Conservation (phyloP, 2,329 filamentous ascomycete genomes). For the Diaporthe batatas region DNA sequence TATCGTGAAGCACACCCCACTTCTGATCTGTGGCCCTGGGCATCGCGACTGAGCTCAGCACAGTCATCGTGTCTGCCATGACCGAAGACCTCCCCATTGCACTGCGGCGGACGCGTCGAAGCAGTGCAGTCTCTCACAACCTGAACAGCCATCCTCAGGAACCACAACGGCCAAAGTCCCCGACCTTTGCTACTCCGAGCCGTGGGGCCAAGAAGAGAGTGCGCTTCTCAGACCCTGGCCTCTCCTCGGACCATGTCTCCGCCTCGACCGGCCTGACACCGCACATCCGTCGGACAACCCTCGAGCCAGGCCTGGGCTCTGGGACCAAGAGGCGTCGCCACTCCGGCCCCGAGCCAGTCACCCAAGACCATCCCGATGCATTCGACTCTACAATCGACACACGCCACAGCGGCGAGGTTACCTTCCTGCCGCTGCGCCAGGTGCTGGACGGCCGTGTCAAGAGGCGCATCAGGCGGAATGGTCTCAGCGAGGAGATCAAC, state of each 20-base stretch:
- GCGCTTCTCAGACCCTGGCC: constrained; percentile 71
- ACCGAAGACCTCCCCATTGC: constrained; percentile 64
- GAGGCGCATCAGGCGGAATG: constrained; percentile 68
- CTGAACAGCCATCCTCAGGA: constrained; percentile 40
- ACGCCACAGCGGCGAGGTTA: constrained; percentile 54
- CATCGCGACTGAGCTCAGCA: neutral
- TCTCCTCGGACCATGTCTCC: constrained; percentile 47
- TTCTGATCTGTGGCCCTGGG: neutral
- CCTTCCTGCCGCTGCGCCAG: constrained; percentile 65
- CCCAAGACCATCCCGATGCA: constrained; percentile 35
- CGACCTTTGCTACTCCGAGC: constrained; percentile 48
- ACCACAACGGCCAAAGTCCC: constrained; percentile 37
- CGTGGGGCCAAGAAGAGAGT: constrained; percentile 61
- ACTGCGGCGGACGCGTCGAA: constrained; percentile 67
- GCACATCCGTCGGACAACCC: constrained; percentile 65
- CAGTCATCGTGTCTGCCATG: constrained; percentile 49
- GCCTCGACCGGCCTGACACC: constrained; percentile 69
- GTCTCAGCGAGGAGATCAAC: constrained; percentile 71
- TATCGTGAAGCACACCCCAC: constrained; percentile 1
- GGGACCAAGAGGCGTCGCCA: constrained; percentile 58
- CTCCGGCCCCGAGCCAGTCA: constrained; percentile 55
- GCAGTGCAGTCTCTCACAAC: constrained; percentile 47
- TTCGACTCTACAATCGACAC: constrained; percentile 42
- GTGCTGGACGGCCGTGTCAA: constrained; percentile 70
- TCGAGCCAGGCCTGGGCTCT: constrained; percentile 50